Percentiles rank a stretch among this genome's conserved stretches.
Conservation (phyloP, 2,329 filamentous ascomycete species). For the Neopestalotiopsis sp. region DNA sequence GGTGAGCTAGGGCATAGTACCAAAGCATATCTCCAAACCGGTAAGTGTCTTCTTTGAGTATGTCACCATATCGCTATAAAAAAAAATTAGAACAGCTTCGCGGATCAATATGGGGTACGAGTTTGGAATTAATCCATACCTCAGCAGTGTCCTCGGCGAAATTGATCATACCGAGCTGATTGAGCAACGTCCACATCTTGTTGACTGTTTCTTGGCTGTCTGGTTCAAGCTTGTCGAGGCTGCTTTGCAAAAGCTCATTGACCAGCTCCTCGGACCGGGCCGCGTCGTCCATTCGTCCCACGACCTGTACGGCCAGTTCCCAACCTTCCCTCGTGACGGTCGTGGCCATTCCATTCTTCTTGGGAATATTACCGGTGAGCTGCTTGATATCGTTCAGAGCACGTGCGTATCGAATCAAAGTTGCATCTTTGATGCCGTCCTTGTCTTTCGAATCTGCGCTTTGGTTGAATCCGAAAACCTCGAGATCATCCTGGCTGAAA, state of each 20-base stretch:
- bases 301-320: constrained; percentile 84
- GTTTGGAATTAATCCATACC: constrained; percentile 57
- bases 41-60: constrained; percentile 72
- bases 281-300: constrained; percentile 79
- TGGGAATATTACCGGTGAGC: constrained; percentile 40
- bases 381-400: constrained; percentile 63
- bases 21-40: constrained; percentile 86
- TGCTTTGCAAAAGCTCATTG: constrained; percentile 69
- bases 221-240: constrained; percentile 66
- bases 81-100: constrained; percentile 29
- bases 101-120: not conserved
- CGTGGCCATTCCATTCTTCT: constrained; percentile 36
- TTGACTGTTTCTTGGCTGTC: constrained; percentile 76
- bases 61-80: constrained; percentile 80
- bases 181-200: constrained; percentile 79
- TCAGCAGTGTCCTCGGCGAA: constrained; percentile 84
- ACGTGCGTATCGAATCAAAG: constrained; percentile 77
- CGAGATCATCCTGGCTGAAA: constrained; percentile 83
- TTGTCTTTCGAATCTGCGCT: constrained; percentile 60
- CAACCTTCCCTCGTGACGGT: constrained; percentile 70
- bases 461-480: constrained; percentile 74
- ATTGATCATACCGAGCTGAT: constrained; percentile 75
- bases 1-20: constrained; percentile 88
- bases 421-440: constrained; percentile 77
- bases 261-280: constrained; percentile 76